Base-by-base conservation (phyloP, 2,329 filamentous ascomycete genomes). In the Albifimbria verrucaria region DNA sequence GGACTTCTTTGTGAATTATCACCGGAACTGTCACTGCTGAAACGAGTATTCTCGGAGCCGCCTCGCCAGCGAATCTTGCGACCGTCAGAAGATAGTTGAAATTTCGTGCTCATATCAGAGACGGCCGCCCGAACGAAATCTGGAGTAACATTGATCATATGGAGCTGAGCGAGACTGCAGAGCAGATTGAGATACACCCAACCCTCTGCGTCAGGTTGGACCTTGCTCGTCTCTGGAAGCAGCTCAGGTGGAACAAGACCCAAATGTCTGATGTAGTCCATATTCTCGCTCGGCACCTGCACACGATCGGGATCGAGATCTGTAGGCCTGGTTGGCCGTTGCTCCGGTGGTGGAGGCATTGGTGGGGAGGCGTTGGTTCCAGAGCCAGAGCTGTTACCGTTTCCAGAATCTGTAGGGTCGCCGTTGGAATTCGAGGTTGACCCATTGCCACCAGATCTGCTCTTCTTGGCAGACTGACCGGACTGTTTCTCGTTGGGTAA, bases 121-220 rank as follows among this genome's bases (percentile, higher is more conserved):
- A 95, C 77, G 0, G 91, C 88, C 32, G 82, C 81, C 53, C 88
- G 85, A 39, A 94, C 85, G 61, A 93, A 93, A 24, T 87, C 84
- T 0, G 86, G 79, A 0, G 90, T 92, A 1, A 95, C 90, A 54
- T 91, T 92, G 59, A 94, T 79, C 0, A 92, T 93, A 62, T 95
- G 90, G 18, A 95, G 73, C 69, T 95, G 90, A 0, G 91, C 90
- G 76, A 95, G 81, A 63, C 88, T 92, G 65, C 87, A 86, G 2
- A 95, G 77, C 1, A 95, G 72, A 60, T 94, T 94, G 7, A 94
- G 72, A 61, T 92, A 93, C 1, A 93, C 84, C 90, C 90, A 94
- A 4, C 89, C 89, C 23, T 91, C 85, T 0, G 77, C 76, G 51
- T 87, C 85, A 0, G 85, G 78, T 15, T 80, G 77, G 11, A 84